Evolutionary conservation across 352 stramenopile species (phyloP).

Genomic region (Phytophthora tentaculata): DNA sequence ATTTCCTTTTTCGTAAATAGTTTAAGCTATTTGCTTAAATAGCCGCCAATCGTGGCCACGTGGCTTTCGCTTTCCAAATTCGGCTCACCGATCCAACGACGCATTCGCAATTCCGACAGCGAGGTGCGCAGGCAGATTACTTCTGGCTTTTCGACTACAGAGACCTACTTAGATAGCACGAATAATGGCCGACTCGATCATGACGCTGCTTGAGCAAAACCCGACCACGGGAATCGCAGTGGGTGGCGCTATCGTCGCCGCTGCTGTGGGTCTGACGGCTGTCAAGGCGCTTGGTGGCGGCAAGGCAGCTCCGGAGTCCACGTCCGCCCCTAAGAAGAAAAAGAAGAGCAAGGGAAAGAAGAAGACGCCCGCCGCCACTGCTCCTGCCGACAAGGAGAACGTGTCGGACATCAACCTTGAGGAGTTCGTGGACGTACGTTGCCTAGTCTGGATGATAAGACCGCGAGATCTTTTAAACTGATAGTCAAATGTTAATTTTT

Average conservation of each 20-base stretch:
- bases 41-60: background rate
- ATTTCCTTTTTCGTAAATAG: slow-evolving; percentile 17
- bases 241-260: slow-evolving; percentile 68
- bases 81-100: slow-evolving; percentile 11
- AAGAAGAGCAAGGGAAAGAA: slow-evolving; percentile 72
- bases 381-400: slow-evolving; percentile 37
- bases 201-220: slow-evolving; percentile 70
- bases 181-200: slow-evolving; percentile 74
- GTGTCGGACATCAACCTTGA: slow-evolving; percentile 64
- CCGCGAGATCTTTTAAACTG: background rate
- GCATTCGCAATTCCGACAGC: slow-evolving; percentile 28
- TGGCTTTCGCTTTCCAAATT: slow-evolving; percentile 8
- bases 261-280: slow-evolving; percentile 70
- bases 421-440: slow-evolving; percentile 64
- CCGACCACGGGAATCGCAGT: slow-evolving; percentile 68
- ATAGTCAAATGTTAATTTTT: slow-evolving; percentile 2
- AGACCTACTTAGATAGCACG: slow-evolving; percentile 1
- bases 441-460: background rate
- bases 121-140: background rate
- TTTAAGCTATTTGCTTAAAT: slow-evolving; percentile 5
- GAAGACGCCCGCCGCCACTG: slow-evolving; percentile 34
- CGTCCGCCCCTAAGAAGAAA: slow-evolving; percentile 51
- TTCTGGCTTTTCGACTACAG: background rate
- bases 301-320: slow-evolving; percentile 35
- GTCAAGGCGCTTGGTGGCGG: slow-evolving; percentile 69